Conservation (phyloP, 164 flowering plant species). For the Kalanchoe fedtschenkoi region DNA sequence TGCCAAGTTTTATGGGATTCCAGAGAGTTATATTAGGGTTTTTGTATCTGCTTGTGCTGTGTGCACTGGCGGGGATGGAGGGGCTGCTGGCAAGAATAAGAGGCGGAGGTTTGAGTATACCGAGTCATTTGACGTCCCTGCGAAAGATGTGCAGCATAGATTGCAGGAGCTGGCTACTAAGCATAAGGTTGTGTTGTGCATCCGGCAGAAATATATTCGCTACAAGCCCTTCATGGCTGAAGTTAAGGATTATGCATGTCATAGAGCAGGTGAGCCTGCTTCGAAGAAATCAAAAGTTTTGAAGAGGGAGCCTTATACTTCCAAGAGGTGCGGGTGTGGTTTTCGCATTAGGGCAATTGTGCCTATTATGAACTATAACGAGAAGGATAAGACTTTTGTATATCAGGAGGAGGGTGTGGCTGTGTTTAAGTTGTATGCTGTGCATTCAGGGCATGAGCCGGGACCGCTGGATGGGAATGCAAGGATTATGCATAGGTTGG, state of each 20-base stretch:
- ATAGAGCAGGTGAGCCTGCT: slow-evolving; percentile 90
- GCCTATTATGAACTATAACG: slow-evolving; percentile 86
- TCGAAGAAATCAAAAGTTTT: slow-evolving; percentile 62
- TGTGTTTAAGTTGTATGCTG: slow-evolving; percentile 84
- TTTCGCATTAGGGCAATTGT: slow-evolving; percentile 96
- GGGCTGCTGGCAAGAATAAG: slow-evolving; percentile 34
- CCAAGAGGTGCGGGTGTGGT: slow-evolving; percentile 95
- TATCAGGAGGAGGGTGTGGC: slow-evolving; percentile 93
- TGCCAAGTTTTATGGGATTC: slow-evolving; percentile 91
- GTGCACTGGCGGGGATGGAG: slow-evolving; percentile 31
- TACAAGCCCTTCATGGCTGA: slow-evolving; percentile 98
- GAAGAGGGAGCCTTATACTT: slow-evolving; percentile 91
- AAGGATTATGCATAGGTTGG: slow-evolving; percentile 87
- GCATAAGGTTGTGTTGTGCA: slow-evolving; percentile 94
- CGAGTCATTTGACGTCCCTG: slow-evolving; percentile 86
- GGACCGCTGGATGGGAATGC: slow-evolving; percentile 98
- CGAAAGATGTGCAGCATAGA: slow-evolving; percentile 64
- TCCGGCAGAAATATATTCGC: slow-evolving; percentile 92
- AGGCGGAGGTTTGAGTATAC: slow-evolving; percentile 90
- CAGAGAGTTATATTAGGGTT: slow-evolving; percentile 84
- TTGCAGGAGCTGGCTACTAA: slow-evolving; percentile 83
- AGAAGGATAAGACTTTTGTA: slow-evolving; percentile 90
- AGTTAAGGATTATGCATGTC: slow-evolving; percentile 98
- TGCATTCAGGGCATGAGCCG: slow-evolving; percentile 95
- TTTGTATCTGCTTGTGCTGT: slow-evolving; percentile 69